phyloP scores from a whole-genome alignment of 345 rosid genomes.

The Theobroma cacao region DNA sequence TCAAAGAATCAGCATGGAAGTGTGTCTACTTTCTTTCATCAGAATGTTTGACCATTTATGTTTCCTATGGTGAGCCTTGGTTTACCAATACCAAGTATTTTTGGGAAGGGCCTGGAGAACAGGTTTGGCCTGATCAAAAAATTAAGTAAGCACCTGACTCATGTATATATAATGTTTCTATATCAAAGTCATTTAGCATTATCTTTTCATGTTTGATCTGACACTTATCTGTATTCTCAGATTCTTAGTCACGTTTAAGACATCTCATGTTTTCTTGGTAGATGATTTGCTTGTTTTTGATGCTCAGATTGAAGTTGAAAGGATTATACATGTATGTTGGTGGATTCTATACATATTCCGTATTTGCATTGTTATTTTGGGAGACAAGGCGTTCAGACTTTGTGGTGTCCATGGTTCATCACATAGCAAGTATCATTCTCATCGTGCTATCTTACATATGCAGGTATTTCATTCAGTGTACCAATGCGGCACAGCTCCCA shows the following conservation, averaged over 20 bases:
- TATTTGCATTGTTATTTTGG: conserved; percentile 81
- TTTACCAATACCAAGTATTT: conserved; percentile 63
- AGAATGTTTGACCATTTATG: conserved; percentile 57
- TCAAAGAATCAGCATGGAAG: conserved; percentile 96
- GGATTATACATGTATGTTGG: conserved; percentile 65
- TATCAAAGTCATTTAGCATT: background rate
- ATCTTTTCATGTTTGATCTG: background rate
- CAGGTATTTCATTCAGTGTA: conserved; percentile 40
- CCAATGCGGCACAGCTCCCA: background rate
- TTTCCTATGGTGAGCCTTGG: conserved; percentile 82
- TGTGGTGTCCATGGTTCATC: conserved; percentile 72
- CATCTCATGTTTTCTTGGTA: background rate
- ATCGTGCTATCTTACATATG: conserved; percentile 58
- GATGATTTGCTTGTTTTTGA: conserved; percentile 18
- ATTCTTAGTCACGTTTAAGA: background rate
- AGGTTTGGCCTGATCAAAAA: conserved; percentile 85
- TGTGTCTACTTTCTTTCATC: conserved; percentile 74
- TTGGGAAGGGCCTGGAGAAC: conserved; percentile 83
- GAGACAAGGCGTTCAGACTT: conserved; percentile 81
- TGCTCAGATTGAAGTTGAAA: conserved; percentile 63
- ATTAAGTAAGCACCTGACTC: conserved; percentile 55
- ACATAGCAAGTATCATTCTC: conserved; percentile 53
- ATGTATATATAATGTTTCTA: background rate
- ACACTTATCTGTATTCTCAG: background rate
- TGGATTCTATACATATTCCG: conserved; percentile 78